Evolutionary conservation across 495 filamentous ascomycete species (phyloP), one percentile per base, ranked within the genome.

Genomic region (Barbatosphaeria neglecta): DNA sequence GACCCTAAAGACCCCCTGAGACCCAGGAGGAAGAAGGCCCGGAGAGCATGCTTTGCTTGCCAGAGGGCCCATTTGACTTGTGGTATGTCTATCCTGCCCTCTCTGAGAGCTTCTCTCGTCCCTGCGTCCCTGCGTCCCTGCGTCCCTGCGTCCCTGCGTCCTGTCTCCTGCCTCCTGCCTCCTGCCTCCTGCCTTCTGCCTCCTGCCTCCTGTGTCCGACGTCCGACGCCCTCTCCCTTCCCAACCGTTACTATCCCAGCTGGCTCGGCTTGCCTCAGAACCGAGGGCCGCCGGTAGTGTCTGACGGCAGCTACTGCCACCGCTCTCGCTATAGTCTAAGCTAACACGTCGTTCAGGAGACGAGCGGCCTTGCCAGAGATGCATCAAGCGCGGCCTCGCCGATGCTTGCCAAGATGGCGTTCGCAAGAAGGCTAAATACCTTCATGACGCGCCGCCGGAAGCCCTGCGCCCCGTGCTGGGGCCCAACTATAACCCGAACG

Each of bases 381-480:
- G 92, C 65, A 86, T 95, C 50, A 95, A 95, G 63, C 83, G 90
- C 40, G 86, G 87, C 17, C 76, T 96, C 39, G 84, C 87, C 50
- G 87, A 95, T 61, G 76, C 75, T 33, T 98, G 92, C 61, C 87
- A 94, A 59, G 92, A 98, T 58, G 92, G 92, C 37, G 87, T 95
- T 33, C 84, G 92, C 49, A 97, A 98, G 66, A 98, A 97, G 73
- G 92, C 92, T 51, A 98, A 98, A 63, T 98, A 98, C 68, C 83
- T 98, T 41, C 90, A 95, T 65, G 92, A 96, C 70, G 88, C 90
- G 22, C 87, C 90, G 31, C 77, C 86, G 46, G 88, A 92, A 50
- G 72, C 74, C 10, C 51, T 78, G 23, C 59, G 75, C 38, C 74
- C 73, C 2, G 75, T 78, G 7, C 55, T 78, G 22, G 75, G 74